Base-by-base conservation (phyloP, 257 asterid species). In the Anisodus tanguticus region DNA sequence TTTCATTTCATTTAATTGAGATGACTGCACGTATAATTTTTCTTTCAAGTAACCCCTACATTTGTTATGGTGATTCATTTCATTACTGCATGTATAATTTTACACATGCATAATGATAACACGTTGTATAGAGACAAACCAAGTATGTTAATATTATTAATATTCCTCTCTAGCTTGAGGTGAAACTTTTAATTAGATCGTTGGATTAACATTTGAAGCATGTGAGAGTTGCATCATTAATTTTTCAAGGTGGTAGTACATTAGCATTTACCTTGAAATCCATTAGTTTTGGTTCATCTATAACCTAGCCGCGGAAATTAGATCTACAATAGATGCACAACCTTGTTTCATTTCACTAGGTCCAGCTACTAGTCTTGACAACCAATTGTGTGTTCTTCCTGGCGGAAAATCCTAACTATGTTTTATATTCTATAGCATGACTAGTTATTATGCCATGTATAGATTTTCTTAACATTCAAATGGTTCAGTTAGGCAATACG, bases 211-310 rank as follows among this genome's bases (percentile, higher is more conserved):
- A 71, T 71, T 71, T 74, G 80, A 12, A 74, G 43, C 58, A 74
- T 22, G 62, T 49, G 60, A 74, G 60, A 74, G 41, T 74, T 19
- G 6, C 11, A 7, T 3, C 10, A 47, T 22, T 74, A 22, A 22
- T 19, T 74, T 74, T 74, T 47, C 19, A 22, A 74, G 59, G 80
- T 49, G 41, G 43, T 49, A 49, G 19, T 74, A 26, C 37, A 49
- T 49, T 49, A 49, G 80, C 7, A 74, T 74, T 22, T 11, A 74
- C 80, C 62, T 74, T 47, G 80, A 74, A 47, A 74, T 74, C 80
- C 80, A 49, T 49, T 72, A n/a, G 59, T 31, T 9, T 47, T 49
- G 41, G 41, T 74, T 74, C 80, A 74, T 49, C 19, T 74, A 74
- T 71, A 19, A 71, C 80, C 60, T 49, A 74, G 59, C 59, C 6